Evolutionary conservation across 2,329 filamentous ascomycete genomes (phyloP), one percentile per base, ranked within the genome.

Genomic region (Colletotrichum chlorophyti): DNA sequence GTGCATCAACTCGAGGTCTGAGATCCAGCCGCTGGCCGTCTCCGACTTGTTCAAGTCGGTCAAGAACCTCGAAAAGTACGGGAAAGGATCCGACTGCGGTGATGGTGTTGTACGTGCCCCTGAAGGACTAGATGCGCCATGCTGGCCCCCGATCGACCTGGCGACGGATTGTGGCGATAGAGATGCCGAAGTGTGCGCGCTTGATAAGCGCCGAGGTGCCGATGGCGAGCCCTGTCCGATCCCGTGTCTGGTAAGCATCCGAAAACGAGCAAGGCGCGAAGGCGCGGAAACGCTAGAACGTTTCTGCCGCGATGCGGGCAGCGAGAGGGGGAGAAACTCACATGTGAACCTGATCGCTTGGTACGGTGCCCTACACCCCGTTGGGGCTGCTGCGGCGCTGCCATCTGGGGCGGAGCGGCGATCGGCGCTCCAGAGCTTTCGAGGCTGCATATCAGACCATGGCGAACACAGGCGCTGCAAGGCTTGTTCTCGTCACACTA

Each of bases 401-500:
- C 21, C 31, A 17, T 17, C 26, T 50, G 57, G 5, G 43, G 57
- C 10, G 57, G 43, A 11, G 8, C 26, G 15, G 43, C 23, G 5
- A 38, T 40, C n/a, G 43, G 26, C 38, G 51, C 40, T 46, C 43
- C 57, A 26, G 32, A 12, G 38, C 35, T 55, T n/a, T 60, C 51
- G 17, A 60, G 32, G 55, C 72, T 70, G 57, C 74, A 76, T n/a
- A 66, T 54, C 9, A 75, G 62, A 15, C 67, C 66, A 49, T 76
- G 74, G 42, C 72, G 68, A 6, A 69, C 62, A 45, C 74, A 76
- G 2, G 73, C 72, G n/a, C 63, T 66, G 54, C 74, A 76, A 4
- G 74, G 74, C n/a, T 63, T 65, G 9, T 66, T 67, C 57, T 76
- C 74, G 45, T 76, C 72, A 60, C 74, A 76, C 74, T 76, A 42